Percentiles rank a stretch among this genome's conserved stretches.
Evolutionary conservation across 1,284 basidiomycete genomes (phyloP).

Genomic region (Irpex sp.): DNA sequence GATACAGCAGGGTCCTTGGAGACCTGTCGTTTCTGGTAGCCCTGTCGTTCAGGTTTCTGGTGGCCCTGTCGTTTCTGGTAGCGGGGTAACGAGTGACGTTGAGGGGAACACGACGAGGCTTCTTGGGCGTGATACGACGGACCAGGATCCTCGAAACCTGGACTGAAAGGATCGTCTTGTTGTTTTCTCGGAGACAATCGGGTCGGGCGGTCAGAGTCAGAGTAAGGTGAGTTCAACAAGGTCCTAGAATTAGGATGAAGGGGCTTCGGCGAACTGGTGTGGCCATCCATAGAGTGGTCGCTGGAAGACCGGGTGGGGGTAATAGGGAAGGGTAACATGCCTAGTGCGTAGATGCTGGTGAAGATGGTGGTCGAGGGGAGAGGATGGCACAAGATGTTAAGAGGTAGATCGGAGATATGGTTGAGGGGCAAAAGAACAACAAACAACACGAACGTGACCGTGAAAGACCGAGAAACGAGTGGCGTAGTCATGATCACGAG

Average conservation of each 20-base stretch:
- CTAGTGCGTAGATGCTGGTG: not conserved
- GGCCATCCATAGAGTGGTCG: not conserved
- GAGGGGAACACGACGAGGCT: not conserved
- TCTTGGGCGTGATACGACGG: not conserved
- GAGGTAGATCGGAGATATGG: not conserved
- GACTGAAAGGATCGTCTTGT: not conserved
- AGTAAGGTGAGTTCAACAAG: not conserved
- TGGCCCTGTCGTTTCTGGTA: not conserved
- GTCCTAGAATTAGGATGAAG: not conserved
- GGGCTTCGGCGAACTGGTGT: not conserved
- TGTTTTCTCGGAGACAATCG: not conserved
- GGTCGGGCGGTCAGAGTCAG: not conserved
- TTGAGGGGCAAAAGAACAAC: not conserved
- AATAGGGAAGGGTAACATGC: not conserved
- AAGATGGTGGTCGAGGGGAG: not conserved
- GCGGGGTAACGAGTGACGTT: not conserved
- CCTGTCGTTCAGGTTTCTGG: not conserved
- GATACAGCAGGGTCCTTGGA: not conserved
- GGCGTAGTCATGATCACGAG: not conserved
- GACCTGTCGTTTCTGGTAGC: not conserved
- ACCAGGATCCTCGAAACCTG: not conserved
- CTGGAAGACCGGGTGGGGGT: not conserved
- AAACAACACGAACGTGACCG: not conserved
- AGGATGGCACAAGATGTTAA: not conserved
- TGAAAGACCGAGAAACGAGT: not conserved